Evolutionary conservation across 495 filamentous ascomycete species (phyloP).

Genomic region (Diplogelasinospora grovesii): DNA sequence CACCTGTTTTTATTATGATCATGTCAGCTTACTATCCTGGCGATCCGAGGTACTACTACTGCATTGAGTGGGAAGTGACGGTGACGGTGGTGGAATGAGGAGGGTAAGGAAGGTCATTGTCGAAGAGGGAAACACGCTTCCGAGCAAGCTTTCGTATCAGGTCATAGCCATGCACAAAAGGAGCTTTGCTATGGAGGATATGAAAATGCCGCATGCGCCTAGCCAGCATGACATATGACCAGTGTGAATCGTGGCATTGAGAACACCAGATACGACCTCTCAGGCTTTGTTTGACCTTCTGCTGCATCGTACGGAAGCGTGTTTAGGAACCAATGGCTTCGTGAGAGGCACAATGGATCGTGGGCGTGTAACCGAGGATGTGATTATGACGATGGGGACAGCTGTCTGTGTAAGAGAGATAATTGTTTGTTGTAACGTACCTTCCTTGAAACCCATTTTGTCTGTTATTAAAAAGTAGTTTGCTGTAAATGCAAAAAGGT

Average conservation of each 20-base stretch:
- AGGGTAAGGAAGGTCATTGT: too few relatives aligned
- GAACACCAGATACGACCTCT: too few relatives aligned
- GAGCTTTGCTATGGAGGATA: too few relatives aligned
- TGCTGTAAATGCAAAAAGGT: slow-evolving; percentile 1
- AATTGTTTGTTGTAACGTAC: slow-evolving; percentile 35
- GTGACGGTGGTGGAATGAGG: too few relatives aligned
- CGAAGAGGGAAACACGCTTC: too few relatives aligned
- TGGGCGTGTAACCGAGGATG: background rate
- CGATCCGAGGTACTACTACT: background rate
- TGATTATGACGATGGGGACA: background rate
- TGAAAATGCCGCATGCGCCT: slow-evolving; percentile 7
- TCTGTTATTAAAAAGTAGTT: slow-evolving; percentile 12
- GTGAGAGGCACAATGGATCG: background rate
- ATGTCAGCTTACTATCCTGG: slow-evolving; percentile 34
- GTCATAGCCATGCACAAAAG: too few relatives aligned
- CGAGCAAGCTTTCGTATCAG: too few relatives aligned
- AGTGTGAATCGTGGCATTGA: too few relatives aligned
- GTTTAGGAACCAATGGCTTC: slow-evolving; percentile 6
- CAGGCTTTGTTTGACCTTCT: too few relatives aligned
- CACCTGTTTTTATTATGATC: slow-evolving; percentile 52
- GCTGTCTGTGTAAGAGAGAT: too few relatives aligned
- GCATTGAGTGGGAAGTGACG: too few relatives aligned
- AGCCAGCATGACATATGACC: too few relatives aligned
- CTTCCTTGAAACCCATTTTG: slow-evolving; percentile 40
- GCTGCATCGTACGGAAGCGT: background rate